Evolutionary conservation across 257 asterid genomes (phyloP).

Genomic region (Forsythia viridissima): DNA sequence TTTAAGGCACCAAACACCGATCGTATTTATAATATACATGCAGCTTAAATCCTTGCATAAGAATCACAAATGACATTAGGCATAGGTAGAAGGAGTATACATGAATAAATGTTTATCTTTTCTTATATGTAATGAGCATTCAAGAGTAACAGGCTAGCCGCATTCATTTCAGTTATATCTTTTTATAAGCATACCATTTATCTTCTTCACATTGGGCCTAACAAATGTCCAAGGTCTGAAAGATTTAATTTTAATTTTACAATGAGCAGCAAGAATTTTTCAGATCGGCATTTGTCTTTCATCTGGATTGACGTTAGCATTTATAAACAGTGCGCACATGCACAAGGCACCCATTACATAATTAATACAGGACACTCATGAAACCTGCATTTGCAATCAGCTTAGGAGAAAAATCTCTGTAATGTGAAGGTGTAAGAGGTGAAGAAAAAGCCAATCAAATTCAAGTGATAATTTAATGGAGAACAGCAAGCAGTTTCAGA

Average conservation of each 20-base stretch:
- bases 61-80: conserved; percentile 1
- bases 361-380: background rate
- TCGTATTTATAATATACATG: background rate
- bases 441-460: background rate
- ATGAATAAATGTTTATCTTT: background rate
- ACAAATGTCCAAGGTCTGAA: background rate
- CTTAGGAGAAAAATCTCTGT: background rate
- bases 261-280: background rate
- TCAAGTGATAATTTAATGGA: background rate
- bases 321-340: background rate
- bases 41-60: conserved; percentile 7
- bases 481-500: background rate
- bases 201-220: background rate
- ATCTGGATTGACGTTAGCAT: background rate
- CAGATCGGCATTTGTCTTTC: background rate
- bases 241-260: background rate
- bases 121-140: background rate
- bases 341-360: background rate
- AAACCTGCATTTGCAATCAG: background rate
- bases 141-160: background rate
- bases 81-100: background rate
- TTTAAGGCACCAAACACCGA: background rate
- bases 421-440: background rate
- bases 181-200: background rate
- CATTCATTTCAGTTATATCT: background rate